Percentiles rank a stretch among this genome's conserved stretches.
These are phyloP conservation scores for Cryptococcus sp. DNA, from an alignment of 1,284 basidiomycete genomes.

Conservation along the genomic window DNA sequence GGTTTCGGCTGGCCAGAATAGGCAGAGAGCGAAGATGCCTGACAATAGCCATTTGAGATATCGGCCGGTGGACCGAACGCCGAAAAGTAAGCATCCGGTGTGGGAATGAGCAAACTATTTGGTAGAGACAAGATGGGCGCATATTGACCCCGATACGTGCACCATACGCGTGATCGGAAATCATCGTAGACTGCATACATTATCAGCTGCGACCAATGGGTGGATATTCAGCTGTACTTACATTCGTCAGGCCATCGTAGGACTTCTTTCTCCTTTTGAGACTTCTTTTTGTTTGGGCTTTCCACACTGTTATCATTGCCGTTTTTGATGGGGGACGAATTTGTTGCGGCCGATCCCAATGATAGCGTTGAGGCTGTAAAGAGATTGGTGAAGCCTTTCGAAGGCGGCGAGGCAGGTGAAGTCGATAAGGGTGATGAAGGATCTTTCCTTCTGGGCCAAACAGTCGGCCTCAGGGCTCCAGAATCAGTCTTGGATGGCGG, in stretches of 20 bases:
- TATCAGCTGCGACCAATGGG: neutral
- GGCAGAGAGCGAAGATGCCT: conserved; percentile 14
- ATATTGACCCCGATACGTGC: conserved; percentile 90
- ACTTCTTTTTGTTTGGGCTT: conserved; percentile 39
- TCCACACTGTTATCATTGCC: conserved; percentile 15
- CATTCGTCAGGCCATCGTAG: conserved; percentile 51
- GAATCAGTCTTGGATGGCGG: conserved; percentile 27
- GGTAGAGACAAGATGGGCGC: conserved; percentile 69
- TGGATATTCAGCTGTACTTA: conserved; percentile 24
- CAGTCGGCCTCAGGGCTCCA: conserved; percentile 33
- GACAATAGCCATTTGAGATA: conserved; percentile 30
- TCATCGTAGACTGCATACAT: conserved; percentile 76
- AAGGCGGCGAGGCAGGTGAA: conserved; percentile 21
- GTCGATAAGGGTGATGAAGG: neutral
- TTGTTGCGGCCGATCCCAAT: conserved; percentile 25
- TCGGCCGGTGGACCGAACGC: conserved; percentile 57
- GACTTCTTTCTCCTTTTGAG: conserved; percentile 41
- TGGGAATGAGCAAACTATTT: conserved; percentile 38
- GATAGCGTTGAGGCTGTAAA: conserved; percentile 41
- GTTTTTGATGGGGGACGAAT: conserved; percentile 29
- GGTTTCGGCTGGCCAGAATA: conserved; percentile 4
- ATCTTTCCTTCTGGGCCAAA: conserved; percentile 33
- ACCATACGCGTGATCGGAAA: conserved; percentile 83
- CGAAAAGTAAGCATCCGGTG: conserved; percentile 56
- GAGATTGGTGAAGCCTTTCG: conserved; percentile 47